phyloP scores from a whole-genome alignment of 768 basidiomycete species.

The Trametes meyenii region DNA sequence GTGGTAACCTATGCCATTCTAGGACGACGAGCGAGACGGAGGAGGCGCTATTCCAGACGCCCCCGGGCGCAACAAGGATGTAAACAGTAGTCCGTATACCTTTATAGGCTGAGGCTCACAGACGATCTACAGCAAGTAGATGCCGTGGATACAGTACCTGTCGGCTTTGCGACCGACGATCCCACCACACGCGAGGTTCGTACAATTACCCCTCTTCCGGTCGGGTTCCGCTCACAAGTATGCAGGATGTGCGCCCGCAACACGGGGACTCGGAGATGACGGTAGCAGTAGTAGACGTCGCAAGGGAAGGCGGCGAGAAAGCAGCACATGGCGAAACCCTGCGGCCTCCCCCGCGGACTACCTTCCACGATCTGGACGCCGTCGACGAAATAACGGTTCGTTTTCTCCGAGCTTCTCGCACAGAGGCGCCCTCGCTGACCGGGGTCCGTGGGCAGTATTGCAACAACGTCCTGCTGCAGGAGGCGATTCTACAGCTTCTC shows the following conservation, averaged over 20 bases:
- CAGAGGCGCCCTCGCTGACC: not conserved
- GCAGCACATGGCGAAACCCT: not conserved
- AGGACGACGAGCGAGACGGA: conserved; percentile 14
- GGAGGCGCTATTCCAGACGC: not conserved
- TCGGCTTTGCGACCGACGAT: not conserved
- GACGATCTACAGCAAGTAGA: conserved; percentile 6
- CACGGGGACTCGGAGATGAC: not conserved
- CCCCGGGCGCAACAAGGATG: not conserved
- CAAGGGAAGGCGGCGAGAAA: not conserved
- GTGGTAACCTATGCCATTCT: not conserved
- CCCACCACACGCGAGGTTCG: conserved; percentile 5
- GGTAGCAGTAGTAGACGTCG: not conserved
- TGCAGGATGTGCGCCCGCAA: conserved; percentile 1
- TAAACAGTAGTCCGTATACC: not conserved
- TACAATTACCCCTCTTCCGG: not conserved
- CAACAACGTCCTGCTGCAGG: conserved; percentile 69
- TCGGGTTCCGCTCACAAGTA: not conserved
- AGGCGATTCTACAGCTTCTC: conserved; percentile 72
- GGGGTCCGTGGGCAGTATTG: conserved; percentile 59
- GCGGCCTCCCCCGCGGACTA: conserved; percentile 8
- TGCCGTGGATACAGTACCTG: not conserved
- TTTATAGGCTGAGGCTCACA: not conserved
- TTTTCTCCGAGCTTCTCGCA: not conserved
- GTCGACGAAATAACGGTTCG: conserved; percentile 26
- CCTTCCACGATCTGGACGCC: conserved; percentile 22